Evolutionary conservation across 2,329 filamentous ascomycete genomes (phyloP), one percentile per base, ranked within the genome.

Genomic region (Ophiostoma sp.): DNA sequence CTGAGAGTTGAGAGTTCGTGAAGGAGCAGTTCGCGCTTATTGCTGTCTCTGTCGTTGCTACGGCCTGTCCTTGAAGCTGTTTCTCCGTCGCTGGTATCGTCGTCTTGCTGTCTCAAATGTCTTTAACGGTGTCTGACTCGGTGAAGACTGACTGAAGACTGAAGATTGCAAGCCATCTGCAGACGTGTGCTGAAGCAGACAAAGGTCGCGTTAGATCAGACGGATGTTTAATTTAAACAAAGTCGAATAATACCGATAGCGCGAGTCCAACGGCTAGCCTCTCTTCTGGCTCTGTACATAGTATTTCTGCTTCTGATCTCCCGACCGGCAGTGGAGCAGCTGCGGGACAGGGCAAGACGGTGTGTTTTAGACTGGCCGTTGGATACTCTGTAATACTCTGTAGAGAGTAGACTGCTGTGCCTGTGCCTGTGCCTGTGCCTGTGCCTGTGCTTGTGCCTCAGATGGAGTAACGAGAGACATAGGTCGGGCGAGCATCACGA

Each of bases 311-410:
- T 48, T 54, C 52, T 62, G 57, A 62, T 62, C 57, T 62, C 57
- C 57, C 57, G 23, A 33, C 13, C 52, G 41, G 23, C 69, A 66
- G 69, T 68, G 69, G 69, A 39, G 39, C 33, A 23, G 31, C 67
- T 17, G 41, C 69, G 69, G 69, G 69, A 70, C 66, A 68, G 69
- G n/a, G 39, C 41, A 41, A 64, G 66, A 70, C 67, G 57, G 69
- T 52, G 69, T 68, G 69, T 66, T 70, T 65, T 67, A 57, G 52
- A 57, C 52, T 8, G 23, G 13, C 52, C 52, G 52, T 57, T 57
- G 39, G 39, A 41, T 41, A 39, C 7, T 39, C 11, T 41, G 10
- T 13, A 13, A 11, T 41, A 11, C 39, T 41, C 39, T 39, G 6
- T 39, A 10, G 8, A 39, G 36, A 11, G 4, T 60, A 60, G 7